Evolutionary conservation across 768 basidiomycete species (phyloP), one percentile per base, ranked within the genome.

Genomic region (Tricholoma sp.): DNA sequence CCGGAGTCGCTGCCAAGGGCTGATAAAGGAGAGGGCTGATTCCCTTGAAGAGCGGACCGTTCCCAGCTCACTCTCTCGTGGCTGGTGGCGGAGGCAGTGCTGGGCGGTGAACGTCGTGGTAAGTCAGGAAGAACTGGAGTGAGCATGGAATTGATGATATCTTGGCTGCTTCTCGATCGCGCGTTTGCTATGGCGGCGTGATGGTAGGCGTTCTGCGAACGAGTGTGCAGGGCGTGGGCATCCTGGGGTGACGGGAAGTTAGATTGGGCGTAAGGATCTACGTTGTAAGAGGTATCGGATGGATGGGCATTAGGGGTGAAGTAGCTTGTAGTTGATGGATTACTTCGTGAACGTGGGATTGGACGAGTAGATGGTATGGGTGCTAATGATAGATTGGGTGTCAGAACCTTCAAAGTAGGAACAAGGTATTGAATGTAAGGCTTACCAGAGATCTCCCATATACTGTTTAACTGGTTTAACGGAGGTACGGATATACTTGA

Each of bases 101-200:
- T 19, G 19, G 14, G 34, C 18, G 27, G 45, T 11, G 50, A 43
- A 57, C 46, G 55, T 32, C 50, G 41, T 7, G 60, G 32, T 6
- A 61, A 18, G 16, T 63, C 60, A 35, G 59, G 24, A 43, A 58
- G 37, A 21, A 52, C 21, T 31, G 60, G 50, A 5, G 60, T 47
- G 22, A 60, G 53, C 55, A 61, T 59, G 16, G 59, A 57, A 21
- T 61, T 57, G 14, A 49, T 52, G 21, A 55, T 55, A 54, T 59
- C 55, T 5, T 63, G 29, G 39, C 59, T 56, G 50, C 52, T 61
- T 39, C 58, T 58, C n/a, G 54, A 34, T 41, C 56, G 50, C 24
- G 50, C 50, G 21, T 18, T 51, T 5, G 22, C 14, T 4, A 34
- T 50, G 32, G 50, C 21, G 32, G 50, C 21, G 19, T 58, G 60